Base-by-base conservation (phyloP, 2,329 filamentous ascomycete genomes). In the Esteya vermicola region DNA sequence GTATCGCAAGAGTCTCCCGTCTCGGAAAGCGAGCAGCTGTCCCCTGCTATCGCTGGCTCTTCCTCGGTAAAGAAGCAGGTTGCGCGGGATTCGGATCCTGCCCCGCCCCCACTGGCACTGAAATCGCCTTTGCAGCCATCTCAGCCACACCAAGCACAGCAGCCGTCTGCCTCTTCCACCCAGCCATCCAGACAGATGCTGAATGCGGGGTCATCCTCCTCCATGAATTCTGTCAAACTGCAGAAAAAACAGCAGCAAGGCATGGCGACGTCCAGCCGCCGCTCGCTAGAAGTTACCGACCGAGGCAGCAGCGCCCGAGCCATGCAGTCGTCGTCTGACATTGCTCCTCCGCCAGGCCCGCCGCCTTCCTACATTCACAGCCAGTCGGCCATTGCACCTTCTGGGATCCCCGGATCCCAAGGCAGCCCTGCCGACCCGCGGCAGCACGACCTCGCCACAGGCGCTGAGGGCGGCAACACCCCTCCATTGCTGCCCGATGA, bases 1-100 rank as follows among this genome's bases (percentile, higher is more conserved):
- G 54, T 75, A 48, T 79, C 75, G 52, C 66, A 71, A 62, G 75
- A 79, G 43, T 77, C 73, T 26, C 68, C 67, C 27, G 54, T 65
- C 16, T 59, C 62, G 32, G 72, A 75, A 46, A 60, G 61, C 30
- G 70, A 72, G 44, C 58, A 60, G 41, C 52, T 51, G 26, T 14
- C 30, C 9, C 20, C 66, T 21, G 57, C 43, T 8, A 25, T 39
- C 2, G 43, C 26, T 13, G 37, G 55, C 45, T 61, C 62, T 52
- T 50, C 54, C 6, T 44, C 54, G n/a, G 58, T 53, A 21, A 57
- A 52, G 19, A 57, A 59, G 43, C 61, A 40, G 12, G 36, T 10
- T 4, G 18, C 16, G 9, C 41, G 33, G 19, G 40, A 36, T 16
- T 36, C 40, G 37, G 45, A 39, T 21, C 45, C 43, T n/a, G 45